Conservation (phyloP, 495 filamentous ascomycete species). For the Aspergillus olivimuriae region DNA sequence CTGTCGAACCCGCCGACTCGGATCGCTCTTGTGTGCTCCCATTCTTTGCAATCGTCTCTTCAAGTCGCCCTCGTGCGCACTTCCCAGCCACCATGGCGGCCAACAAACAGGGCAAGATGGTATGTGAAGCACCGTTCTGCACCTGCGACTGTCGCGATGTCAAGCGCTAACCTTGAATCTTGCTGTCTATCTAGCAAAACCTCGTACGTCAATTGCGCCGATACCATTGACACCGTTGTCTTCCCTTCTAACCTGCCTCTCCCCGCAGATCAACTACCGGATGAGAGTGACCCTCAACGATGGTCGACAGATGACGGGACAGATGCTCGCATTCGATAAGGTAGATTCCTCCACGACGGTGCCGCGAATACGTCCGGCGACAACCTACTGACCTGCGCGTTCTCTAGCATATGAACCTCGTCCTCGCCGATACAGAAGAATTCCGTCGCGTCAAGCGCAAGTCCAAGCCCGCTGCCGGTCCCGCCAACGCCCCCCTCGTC, state of each 20-base stretch:
- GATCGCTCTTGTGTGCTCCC: too few species aligned
- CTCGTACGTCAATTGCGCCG: conserved; percentile 65
- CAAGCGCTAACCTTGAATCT: conserved; percentile 53
- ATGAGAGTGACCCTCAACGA: conserved; percentile 96
- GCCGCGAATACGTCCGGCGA: too few species aligned
- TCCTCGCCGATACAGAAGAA: conserved; percentile 97
- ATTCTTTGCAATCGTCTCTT: conserved; percentile 49
- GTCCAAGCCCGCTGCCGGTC: conserved; percentile 61
- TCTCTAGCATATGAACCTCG: conserved; percentile 95
- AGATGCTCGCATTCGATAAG: conserved; percentile 97
- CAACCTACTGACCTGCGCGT: background rate
- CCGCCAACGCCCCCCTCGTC: conserved; percentile 54
- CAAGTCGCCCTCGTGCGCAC: conserved; percentile 66
- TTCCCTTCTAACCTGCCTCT: conserved; percentile 25
- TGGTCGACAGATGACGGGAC: conserved; percentile 92
- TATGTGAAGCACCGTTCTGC: conserved; percentile 53
- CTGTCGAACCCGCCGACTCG: too few species aligned
- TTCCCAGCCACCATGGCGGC: conserved; percentile 59
- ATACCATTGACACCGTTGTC: background rate
- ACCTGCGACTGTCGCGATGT: background rate
- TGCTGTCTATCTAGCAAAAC: conserved; percentile 68
- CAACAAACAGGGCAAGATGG: conserved; percentile 99
- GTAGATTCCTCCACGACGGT: conserved; percentile 41
- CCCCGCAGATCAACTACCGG: conserved; percentile 90
- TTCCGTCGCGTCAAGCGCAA: conserved; percentile 93